These are phyloP conservation scores for Psidium friedrichsthalianum DNA, from an alignment of 345 rosid genomes.

Conservation along the genomic window DNA sequence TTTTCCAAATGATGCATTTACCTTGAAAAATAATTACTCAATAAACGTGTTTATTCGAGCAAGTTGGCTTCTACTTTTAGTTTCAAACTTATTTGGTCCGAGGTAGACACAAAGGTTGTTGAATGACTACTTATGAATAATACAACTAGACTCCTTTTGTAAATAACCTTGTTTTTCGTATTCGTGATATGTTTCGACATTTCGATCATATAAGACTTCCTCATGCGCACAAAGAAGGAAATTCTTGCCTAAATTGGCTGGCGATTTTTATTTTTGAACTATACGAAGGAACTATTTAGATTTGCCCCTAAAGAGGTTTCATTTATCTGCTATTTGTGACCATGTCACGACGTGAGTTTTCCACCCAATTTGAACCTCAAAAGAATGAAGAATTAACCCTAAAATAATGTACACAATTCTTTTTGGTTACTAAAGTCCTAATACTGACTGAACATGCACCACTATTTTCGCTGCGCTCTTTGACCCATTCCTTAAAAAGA, in stretches of 20 bases:
- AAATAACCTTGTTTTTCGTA: neutral
- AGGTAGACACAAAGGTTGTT: no score
- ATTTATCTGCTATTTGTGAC: neutral
- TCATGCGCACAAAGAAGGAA: fast-evolving
- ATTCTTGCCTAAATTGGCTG: neutral
- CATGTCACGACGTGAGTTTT: neutral
- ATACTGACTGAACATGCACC: neutral
- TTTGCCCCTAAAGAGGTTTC: neutral
- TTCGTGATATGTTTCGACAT: neutral
- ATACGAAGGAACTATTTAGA: neutral
- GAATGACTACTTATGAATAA: neutral
- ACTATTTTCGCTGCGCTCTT: neutral
- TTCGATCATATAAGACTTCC: neutral
- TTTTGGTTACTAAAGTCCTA: neutral
- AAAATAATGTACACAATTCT: neutral
- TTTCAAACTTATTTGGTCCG: no score
- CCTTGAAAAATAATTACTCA: no score
- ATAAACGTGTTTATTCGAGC: no score
- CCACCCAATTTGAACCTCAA: neutral
- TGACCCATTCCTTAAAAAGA: neutral
- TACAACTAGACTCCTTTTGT: neutral
- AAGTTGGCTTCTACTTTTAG: no score
- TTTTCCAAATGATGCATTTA: no score
- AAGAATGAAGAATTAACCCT: neutral
- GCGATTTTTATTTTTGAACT: neutral